Conservation (phyloP, 1,284 basidiomycete species). For the Ganoderma sp. region DNA sequence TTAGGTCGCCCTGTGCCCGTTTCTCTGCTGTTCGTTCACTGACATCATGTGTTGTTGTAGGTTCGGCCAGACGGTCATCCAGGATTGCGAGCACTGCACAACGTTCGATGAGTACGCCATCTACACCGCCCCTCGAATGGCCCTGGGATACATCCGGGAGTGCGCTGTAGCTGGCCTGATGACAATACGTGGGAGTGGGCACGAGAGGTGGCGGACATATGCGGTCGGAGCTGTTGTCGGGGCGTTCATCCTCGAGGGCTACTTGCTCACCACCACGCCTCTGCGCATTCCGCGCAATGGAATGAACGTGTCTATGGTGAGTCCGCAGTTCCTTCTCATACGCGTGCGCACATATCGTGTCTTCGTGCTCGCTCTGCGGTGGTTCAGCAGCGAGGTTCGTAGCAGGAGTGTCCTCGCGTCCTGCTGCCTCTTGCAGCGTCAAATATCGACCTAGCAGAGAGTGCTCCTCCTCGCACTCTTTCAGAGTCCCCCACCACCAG, state of each 20-base stretch:
- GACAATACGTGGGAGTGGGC: slow-evolving; percentile 46
- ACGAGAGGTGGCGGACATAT: slow-evolving; percentile 55
- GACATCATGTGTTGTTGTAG: slow-evolving; percentile 35
- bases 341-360: too few relatives aligned
- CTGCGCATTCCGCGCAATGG: slow-evolving; percentile 52
- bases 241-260: slow-evolving; percentile 58
- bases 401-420: too few relatives aligned
- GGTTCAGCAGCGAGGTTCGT: too few relatives aligned
- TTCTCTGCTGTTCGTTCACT: slow-evolving; percentile 34
- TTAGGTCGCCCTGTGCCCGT: slow-evolving; percentile 50
- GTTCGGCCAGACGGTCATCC: slow-evolving; percentile 68
- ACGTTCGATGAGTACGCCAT: slow-evolving; percentile 63
- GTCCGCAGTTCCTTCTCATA: slow-evolving; percentile 29
- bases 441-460: too few relatives aligned
- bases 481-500: too few relatives aligned
- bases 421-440: too few relatives aligned
- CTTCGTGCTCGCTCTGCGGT: background rate
- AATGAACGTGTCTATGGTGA: slow-evolving; percentile 58
- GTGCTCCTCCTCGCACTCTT: too few relatives aligned
- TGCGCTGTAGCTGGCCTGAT: slow-evolving; percentile 60
- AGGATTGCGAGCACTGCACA: slow-evolving; percentile 66
- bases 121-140: slow-evolving; percentile 56
- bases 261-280: slow-evolving; percentile 54
- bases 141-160: slow-evolving; percentile 64
- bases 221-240: slow-evolving; percentile 55